These are phyloP conservation scores for Penicillium diatomitis DNA, from an alignment of 495 filamentous ascomycete genomes.

Conservation along the genomic window DNA sequence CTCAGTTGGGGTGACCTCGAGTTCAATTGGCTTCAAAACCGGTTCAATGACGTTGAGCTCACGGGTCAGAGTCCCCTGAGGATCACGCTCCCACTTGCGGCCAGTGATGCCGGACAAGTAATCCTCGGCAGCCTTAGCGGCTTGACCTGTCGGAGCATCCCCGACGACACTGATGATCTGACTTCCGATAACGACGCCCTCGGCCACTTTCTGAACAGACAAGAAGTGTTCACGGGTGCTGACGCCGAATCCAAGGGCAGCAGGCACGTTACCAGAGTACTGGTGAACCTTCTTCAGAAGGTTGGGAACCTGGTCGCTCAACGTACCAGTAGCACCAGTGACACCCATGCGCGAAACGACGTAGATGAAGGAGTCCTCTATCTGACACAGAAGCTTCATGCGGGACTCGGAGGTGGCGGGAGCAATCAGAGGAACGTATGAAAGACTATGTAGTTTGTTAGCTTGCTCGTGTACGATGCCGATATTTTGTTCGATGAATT, in stretches of 20 bases:
- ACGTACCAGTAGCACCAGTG: conserved; percentile 75
- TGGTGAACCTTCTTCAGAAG: conserved; percentile 80
- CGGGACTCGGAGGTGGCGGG: conserved; percentile 85
- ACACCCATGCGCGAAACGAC: conserved; percentile 97
- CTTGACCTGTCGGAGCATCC: conserved; percentile 58
- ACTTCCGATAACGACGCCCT: conserved; percentile 96
- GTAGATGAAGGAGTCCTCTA: conserved; percentile 98
- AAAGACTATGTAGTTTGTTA: conserved; percentile 45
- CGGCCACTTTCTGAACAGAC: conserved; percentile 70
- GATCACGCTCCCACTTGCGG: conserved; percentile 35
- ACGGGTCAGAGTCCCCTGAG: conserved; percentile 21
- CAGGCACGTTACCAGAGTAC: conserved; percentile 82
- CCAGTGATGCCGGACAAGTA: conserved; percentile 79
- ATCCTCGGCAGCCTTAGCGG: conserved; percentile 67
- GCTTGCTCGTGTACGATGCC: no score
- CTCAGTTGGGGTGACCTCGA: conserved; percentile 29
- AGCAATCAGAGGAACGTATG: conserved; percentile 91
- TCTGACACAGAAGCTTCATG: conserved; percentile 91
- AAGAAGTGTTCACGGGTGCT: conserved; percentile 93
- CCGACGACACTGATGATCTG: conserved; percentile 79
- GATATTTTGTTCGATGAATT: conserved; percentile 15
- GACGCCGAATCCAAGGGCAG: conserved; percentile 90
- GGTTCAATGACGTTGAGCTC: conserved; percentile 47
- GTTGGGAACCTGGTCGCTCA: conserved; percentile 71
- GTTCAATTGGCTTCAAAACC: conserved; percentile 42